A percentile compares a stretch with the other conserved stretches of the same genome.
phyloP scores from a whole-genome alignment of 2,329 filamentous ascomycete genomes.

The Emmonsiellopsis sp. region DNA sequence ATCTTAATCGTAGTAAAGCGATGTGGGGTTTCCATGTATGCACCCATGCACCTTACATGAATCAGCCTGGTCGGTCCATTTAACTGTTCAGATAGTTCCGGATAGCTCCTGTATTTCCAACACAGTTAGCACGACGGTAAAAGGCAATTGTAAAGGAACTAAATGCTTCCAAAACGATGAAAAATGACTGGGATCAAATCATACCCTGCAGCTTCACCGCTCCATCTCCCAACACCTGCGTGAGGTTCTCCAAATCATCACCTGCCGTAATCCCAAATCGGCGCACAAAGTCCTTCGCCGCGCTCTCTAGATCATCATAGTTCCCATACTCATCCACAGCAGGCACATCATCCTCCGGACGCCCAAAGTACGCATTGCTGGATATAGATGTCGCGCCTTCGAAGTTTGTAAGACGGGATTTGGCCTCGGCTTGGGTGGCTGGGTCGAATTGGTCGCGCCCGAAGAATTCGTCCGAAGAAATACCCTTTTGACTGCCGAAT shows the following conservation, averaged over 20 bases:
- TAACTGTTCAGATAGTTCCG: constrained; percentile 41
- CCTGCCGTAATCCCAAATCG: constrained; percentile 93
- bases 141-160: not conserved
- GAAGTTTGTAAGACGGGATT: constrained; percentile 78
- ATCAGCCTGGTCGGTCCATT: constrained; percentile 8
- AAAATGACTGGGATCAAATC: constrained; percentile 7
- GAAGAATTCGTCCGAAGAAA: constrained; percentile 97
- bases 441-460: constrained; percentile 82
- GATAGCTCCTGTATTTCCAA: constrained; percentile 30
- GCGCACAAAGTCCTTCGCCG: constrained; percentile 90
- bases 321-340: constrained; percentile 51
- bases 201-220: constrained; percentile 70
- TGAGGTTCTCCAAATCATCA: constrained; percentile 89
- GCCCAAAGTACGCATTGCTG: constrained; percentile 94
- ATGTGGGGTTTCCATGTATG: too few species aligned
- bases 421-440: constrained; percentile 71
- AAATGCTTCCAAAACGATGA: not conserved
- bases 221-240: constrained; percentile 73
- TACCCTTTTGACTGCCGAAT: constrained; percentile 88
- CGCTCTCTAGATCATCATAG: constrained; percentile 85
- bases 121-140: not conserved
- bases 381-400: constrained; percentile 89
- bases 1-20: too few species aligned
- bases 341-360: constrained; percentile 69
- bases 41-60: too few species aligned